Conservation (phyloP, 495 filamentous ascomycete genomes). For the Pseudomonodictys pantanalensis region DNA sequence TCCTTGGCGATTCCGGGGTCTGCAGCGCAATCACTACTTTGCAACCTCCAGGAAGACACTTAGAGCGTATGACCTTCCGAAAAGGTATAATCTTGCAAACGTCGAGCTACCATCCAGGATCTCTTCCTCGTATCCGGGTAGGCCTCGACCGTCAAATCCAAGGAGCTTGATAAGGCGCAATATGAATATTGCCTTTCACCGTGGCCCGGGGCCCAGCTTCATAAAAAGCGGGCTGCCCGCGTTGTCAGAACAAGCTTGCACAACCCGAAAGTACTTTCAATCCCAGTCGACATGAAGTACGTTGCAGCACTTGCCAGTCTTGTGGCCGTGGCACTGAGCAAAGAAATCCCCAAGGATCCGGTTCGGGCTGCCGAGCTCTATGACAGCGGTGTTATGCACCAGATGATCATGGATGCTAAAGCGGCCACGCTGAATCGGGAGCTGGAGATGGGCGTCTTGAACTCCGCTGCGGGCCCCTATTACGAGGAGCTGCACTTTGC, state of each 20-base stretch:
- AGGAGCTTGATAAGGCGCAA: too few relatives aligned
- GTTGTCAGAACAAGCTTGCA: background rate
- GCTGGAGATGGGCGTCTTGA: background rate
- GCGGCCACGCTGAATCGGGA: background rate
- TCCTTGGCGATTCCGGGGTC: too few relatives aligned
- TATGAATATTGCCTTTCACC: too few relatives aligned
- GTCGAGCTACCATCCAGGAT: too few relatives aligned
- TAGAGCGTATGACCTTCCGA: too few relatives aligned
- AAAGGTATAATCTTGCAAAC: too few relatives aligned
- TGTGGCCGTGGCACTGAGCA: background rate
- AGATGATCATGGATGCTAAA: background rate
- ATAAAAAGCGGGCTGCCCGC: background rate
- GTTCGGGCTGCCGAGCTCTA: background rate
- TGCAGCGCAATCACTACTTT: too few relatives aligned
- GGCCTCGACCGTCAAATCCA: too few relatives aligned
- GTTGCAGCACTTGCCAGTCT: background rate
- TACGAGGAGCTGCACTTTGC: constrained; percentile 5
- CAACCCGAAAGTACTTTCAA: background rate
- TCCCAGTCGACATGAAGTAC: background rate
- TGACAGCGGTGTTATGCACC: background rate
- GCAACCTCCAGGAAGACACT: too few relatives aligned
- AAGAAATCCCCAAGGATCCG: constrained; percentile 3
- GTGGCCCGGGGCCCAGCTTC: too few relatives aligned
- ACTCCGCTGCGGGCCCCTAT: background rate
- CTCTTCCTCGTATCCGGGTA: too few relatives aligned